Evolutionary conservation across 805 yeast species (phyloP), one percentile per base, ranked within the genome.

Genomic region (Candida sanyiensis): DNA sequence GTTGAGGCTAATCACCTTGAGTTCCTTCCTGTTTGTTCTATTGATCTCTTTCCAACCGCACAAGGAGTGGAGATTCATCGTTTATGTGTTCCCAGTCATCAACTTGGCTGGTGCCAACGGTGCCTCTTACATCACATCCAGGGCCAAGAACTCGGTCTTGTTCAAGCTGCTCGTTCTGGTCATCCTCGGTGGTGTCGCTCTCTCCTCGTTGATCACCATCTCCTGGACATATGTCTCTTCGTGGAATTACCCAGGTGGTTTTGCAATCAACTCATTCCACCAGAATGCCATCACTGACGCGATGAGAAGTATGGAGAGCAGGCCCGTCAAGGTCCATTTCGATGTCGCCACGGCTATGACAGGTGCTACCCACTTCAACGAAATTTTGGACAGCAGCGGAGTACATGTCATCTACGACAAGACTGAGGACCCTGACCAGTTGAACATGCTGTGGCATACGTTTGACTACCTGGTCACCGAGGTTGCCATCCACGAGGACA

Each of bases 41-140:
- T 51, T 76, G 5, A 70, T 88, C 72, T 87, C 96, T 0, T 57
- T 80, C 37, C 93, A 84, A 58, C 88, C 93, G 3, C 97, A 90
- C 52, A 90, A 90, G 57, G 97, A 90, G 64, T 86, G 95, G 95
- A 73, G 97, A 50, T 90, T 90, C 53, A 77, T 90, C 28, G 66
- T 82, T 13, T 90, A 89, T 58, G 64, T 78, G 0, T 63, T 83
- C 4, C 96, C 97, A 1, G 66, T 80, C 0, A 57, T 86, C 42
- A 75, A 82, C 0, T 50, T 82, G 15, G 54, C 73, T 23, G 88
- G 83, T 6, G 79, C 93, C 2, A 64, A 72, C 32, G 85, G 84
- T 6, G 70, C 80, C 12, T 58, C 72, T 1, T 52, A 50, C 33
- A 25, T 66, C 18, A 44, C 52, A 19, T 45, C 56, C 16, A 47